Evolutionary conservation across 805 yeast species (phyloP), one percentile per base, ranked within the genome.

Genomic region (Candida montana): DNA sequence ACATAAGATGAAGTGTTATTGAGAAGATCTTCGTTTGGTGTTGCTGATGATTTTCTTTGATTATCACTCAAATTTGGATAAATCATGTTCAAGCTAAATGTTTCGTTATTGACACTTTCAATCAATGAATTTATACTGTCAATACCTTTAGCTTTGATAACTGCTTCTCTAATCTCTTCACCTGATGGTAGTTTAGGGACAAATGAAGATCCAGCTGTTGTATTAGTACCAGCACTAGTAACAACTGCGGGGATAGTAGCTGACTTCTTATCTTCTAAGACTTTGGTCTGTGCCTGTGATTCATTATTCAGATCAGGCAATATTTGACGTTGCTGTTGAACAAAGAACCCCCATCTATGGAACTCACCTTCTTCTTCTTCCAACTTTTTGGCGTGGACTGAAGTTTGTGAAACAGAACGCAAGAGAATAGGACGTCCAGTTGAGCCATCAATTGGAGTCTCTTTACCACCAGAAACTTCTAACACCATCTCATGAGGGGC

Each of bases 301-400:
- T 26, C 29, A 26, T 9, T 13, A 11, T 9, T 11, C n/a, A 26
- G 29, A 26, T 26, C 29, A 26, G 57, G 58, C n/a, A 53, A 35
- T 41, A 49, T 37, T 48, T 66, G 64, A 15, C 62, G 53, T 46
- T 81, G 77, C 54, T 79, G 86, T 57, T 81, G 84, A 49, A 87
- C 80, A 53, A 78, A 85, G 54, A 79, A 77, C 16, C 95, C 95
- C 80, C 88, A 79, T 63, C 83, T 79, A 61, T 86, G 96, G 49
- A 88, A 73, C 55, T 85, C 95, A 53, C 96, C 97, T 67, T 89
- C 97, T 58, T 89, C 97, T 46, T 80, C 81, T 57, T 88, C 96
- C 60, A 84, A 87, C 48, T 75, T 76, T 59, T 77, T 81, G 13
- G 89, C 87, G 54, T 83, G 79, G 11, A 64, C 55, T 3, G 84